Base-by-base conservation (phyloP, 768 basidiomycete genomes). In the Suillus alpinus region DNA sequence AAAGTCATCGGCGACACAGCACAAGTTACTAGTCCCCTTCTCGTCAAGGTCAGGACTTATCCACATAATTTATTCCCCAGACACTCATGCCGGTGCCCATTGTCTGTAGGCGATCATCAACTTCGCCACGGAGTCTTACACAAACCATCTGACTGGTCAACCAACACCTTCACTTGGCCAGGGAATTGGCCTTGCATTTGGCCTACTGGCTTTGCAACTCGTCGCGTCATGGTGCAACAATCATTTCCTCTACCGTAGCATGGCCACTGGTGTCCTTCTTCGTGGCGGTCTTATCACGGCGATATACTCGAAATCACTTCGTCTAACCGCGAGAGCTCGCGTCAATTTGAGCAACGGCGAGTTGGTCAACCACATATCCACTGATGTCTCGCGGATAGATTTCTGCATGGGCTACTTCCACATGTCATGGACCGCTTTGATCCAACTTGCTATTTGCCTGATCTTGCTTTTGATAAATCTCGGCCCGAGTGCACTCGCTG, bases 351-450 rank as follows among this genome's bases (percentile, higher is more conserved):
- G 91, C 1, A 97, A 93, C 67, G 95, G 94, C 23, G 90, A 90
- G 69, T 83, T 97, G 12, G 89, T 97, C 63, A 95, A 94, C 65
- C 94, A 96, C 75, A 95, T 98, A 62, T 94, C 92, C 6, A 93
- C 91, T 1, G 94, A 95, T 69, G 86, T 95, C 23, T 94, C 91
- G 32, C 84, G 95, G 23, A 91, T 98, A 69, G 94, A 98, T 70
- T 97, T 94, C 66, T 89, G 88, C 67, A 80, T 84, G 66, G 80
- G 87, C 20, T 91, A 87, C 76, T 89, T 92, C 73, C 91, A 92
- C 66, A 87, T 94, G 82, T 80, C 82, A 41, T 92, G 89, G 88
- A 77, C 88, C 6, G 84, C 87, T 0, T 87, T 87, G 1, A 86
- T 95, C 51, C 91, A 93, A 70, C 81, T 95, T 75, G 69, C 77